Evolutionary conservation across 2,329 filamentous ascomycete species (phyloP).

Genomic region (Trichoderma simmonsii): DNA sequence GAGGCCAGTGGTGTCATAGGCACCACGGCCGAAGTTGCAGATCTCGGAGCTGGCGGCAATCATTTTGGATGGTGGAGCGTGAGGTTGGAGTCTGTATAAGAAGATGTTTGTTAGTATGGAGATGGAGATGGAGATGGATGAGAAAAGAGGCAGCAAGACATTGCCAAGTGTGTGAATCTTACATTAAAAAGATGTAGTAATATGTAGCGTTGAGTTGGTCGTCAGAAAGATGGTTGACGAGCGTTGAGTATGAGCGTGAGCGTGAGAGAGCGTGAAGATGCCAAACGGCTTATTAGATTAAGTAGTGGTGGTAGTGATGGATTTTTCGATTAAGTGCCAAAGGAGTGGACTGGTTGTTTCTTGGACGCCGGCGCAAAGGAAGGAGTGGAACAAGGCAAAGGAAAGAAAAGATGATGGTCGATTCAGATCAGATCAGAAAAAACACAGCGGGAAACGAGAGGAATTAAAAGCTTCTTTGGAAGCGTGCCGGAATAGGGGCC

Average conservation of each 20-base stretch:
- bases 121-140: background rate
- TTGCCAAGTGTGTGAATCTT: background rate
- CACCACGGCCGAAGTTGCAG: slow-evolving; percentile 49
- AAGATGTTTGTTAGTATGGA: background rate
- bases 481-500: slow-evolving; percentile 10
- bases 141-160: background rate
- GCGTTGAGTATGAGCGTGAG: background rate
- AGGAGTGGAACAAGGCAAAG: slow-evolving; percentile 2
- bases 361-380: slow-evolving; percentile 12
- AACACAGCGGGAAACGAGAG: background rate
- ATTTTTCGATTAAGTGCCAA: slow-evolving; percentile 11
- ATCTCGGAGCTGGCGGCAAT: slow-evolving; percentile 33
- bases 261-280: slow-evolving; percentile 3
- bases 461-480: slow-evolving; percentile 8
- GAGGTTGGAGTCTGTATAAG: background rate
- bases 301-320: background rate
- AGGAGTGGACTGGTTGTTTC: slow-evolving; percentile 7
- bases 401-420: background rate
- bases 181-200: slow-evolving; percentile 1
- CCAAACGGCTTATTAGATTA: background rate
- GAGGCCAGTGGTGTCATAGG: slow-evolving; percentile 51
- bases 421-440: background rate
- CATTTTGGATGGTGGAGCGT: slow-evolving; percentile 33
- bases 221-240: background rate
- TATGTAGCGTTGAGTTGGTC: background rate